These are phyloP conservation scores for Talinum fruticosum DNA, from an alignment of 148 eudicot species.

Conservation along the genomic window DNA sequence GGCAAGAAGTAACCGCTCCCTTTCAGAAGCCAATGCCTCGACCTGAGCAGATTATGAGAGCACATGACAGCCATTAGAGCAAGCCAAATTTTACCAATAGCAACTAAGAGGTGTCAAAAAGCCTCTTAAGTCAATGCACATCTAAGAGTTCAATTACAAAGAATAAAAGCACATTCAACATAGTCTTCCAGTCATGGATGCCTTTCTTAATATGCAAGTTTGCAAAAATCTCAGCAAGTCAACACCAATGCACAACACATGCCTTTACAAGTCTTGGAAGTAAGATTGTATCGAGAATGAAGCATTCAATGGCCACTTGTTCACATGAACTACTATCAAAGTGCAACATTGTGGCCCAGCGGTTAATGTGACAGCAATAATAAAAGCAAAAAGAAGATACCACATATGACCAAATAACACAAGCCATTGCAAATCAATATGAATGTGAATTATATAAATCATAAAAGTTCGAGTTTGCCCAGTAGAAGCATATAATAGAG, in stretches of 20 bases:
- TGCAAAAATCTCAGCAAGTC: neutral
- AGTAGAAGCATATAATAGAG: neutral
- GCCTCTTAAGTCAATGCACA: neutral
- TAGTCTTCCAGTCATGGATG: neutral
- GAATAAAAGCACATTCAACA: neutral
- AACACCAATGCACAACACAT: neutral
- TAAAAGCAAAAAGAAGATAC: neutral
- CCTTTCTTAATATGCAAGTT: neutral
- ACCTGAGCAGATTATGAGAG: constrained; percentile 41
- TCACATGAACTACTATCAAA: neutral
- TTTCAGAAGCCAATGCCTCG: constrained; percentile 67
- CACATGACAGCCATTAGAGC: constrained; percentile 1
- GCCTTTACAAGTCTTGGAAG: neutral
- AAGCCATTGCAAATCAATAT: neutral
- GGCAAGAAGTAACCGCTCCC: constrained; percentile 61
- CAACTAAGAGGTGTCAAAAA: neutral
- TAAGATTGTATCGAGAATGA: neutral
- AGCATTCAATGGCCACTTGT: neutral
- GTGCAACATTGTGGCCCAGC: neutral
- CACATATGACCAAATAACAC: neutral
- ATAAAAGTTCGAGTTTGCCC: neutral
- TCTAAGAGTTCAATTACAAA: neutral
- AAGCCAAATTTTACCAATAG: neutral
- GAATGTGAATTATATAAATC: neutral
- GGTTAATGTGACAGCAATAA: neutral